Conservation (phyloP, 2,329 filamentous ascomycete species). For the Alternaria novae-zelandiae region DNA sequence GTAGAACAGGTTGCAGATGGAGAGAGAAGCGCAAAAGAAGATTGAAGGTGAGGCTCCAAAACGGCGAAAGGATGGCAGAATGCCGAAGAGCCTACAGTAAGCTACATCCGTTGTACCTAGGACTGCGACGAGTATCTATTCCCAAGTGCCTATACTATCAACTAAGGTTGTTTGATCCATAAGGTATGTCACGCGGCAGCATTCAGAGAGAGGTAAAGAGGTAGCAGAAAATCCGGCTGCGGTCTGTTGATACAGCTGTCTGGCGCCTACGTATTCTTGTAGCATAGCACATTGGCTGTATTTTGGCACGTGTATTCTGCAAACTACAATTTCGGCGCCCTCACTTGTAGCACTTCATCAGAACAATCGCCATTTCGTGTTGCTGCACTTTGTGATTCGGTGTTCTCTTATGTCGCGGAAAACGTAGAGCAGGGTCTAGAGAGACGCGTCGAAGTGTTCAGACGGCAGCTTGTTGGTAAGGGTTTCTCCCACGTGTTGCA, state of each 20-base stretch:
- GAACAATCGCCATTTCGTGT: neutral
- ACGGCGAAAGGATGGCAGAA: too few relatives aligned
- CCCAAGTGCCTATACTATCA: too few relatives aligned
- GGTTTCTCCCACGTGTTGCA: neutral
- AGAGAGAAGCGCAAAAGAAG: neutral
- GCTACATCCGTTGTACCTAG: too few relatives aligned
- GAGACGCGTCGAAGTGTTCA: neutral
- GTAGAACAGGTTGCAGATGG: neutral
- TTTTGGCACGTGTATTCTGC: neutral
- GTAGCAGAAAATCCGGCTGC: neutral
- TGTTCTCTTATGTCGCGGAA: neutral
- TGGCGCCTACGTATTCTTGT: neutral
- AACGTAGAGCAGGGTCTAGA: neutral
- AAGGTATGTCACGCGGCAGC: neutral
- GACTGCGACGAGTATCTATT: too few relatives aligned
- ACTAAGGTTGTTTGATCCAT: too few relatives aligned
- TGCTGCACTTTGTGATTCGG: neutral
- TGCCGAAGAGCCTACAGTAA: too few relatives aligned
- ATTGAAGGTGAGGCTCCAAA: neutral
- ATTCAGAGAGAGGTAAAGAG: neutral
- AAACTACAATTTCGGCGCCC: neutral
- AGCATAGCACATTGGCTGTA: neutral
- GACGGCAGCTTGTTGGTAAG: neutral
- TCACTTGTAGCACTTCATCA: neutral
- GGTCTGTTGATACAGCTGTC: neutral